A percentile compares a stretch with the other conserved stretches of the same genome.
Conservation (phyloP, 768 basidiomycete genomes). For the Russula compacta region DNA sequence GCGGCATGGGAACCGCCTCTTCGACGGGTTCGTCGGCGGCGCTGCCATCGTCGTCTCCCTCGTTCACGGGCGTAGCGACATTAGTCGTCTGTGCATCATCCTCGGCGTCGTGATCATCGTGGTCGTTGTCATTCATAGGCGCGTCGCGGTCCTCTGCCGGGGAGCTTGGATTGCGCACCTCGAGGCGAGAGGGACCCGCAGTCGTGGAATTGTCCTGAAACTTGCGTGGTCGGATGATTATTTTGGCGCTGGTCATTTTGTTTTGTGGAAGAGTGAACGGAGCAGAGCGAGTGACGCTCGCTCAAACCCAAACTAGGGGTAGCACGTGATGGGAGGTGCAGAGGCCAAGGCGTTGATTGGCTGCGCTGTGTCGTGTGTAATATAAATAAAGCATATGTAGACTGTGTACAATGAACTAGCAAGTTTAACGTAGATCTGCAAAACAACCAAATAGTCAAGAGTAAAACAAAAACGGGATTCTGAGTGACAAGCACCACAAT, state of each 20-base stretch:
- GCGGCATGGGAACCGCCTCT: constrained; percentile 11
- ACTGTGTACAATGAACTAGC: constrained; percentile 9
- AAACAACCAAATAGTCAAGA: not conserved
- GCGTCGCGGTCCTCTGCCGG: not conserved
- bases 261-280: not conserved
- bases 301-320: not conserved
- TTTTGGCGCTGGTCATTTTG: constrained; percentile 17
- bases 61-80: constrained; percentile 6
- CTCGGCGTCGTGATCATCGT: not conserved
- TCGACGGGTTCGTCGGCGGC: constrained; percentile 1
- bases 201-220: constrained; percentile 4
- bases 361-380: not conserved
- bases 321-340: constrained; percentile 4
- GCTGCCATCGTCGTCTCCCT: constrained; percentile 6
- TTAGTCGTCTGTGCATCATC: constrained; percentile 9
- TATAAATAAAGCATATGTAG: constrained; percentile 1
- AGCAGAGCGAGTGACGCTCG: not conserved
- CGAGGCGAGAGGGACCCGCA: constrained; percentile 4
- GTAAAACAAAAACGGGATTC: not conserved
- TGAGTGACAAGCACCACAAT: not conserved
- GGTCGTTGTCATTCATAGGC: constrained; percentile 6
- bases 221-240: constrained; percentile 17
- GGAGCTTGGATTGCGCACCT: not conserved
- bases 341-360: no score
- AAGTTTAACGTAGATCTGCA: not conserved